These are phyloP conservation scores for Austroboletus novae-zelandiae DNA, from an alignment of 1,284 basidiomycete genomes.

Conservation along the genomic window DNA sequence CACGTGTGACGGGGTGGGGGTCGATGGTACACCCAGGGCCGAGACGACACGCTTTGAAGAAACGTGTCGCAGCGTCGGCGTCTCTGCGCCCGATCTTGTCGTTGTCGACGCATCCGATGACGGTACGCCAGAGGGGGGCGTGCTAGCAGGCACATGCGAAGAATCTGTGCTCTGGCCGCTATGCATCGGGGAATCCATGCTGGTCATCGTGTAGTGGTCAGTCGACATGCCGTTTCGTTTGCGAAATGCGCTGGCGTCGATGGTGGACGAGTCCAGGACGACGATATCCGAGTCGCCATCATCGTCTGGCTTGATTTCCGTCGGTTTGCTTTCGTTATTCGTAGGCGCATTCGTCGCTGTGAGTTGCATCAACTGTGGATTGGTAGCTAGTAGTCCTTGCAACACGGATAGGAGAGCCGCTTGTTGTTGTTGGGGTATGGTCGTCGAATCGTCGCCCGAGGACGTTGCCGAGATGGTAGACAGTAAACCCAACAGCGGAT, in stretches of 20 bases:
- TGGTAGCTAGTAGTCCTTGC: constrained; percentile 19
- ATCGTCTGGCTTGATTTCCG: neutral
- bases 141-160: constrained; percentile 20
- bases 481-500: constrained; percentile 13
- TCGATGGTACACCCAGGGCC: constrained; percentile 7
- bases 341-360: constrained; percentile 1
- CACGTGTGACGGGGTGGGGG: constrained; percentile 13
- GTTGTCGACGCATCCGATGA: constrained; percentile 12
- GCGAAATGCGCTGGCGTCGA: constrained; percentile 26
- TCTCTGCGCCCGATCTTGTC: neutral
- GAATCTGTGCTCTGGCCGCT: constrained; percentile 2
- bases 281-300: constrained; percentile 29
- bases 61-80: constrained; percentile 1
- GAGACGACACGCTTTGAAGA: neutral
- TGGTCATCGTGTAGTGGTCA: neutral
- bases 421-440: constrained; percentile 14
- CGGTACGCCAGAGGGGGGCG: constrained; percentile 7
- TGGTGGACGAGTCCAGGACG: constrained; percentile 28
- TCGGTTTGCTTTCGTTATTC: neutral
- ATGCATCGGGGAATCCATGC: constrained; percentile 4
- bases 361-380: constrained; percentile 21
- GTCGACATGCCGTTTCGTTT: constrained; percentile 10
- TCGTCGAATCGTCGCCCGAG: neutral
- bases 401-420: constrained; percentile 19
- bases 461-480: constrained; percentile 14